Evolutionary conservation across 345 rosid species (phyloP).

Genomic region (Hevea brasiliensis): DNA sequence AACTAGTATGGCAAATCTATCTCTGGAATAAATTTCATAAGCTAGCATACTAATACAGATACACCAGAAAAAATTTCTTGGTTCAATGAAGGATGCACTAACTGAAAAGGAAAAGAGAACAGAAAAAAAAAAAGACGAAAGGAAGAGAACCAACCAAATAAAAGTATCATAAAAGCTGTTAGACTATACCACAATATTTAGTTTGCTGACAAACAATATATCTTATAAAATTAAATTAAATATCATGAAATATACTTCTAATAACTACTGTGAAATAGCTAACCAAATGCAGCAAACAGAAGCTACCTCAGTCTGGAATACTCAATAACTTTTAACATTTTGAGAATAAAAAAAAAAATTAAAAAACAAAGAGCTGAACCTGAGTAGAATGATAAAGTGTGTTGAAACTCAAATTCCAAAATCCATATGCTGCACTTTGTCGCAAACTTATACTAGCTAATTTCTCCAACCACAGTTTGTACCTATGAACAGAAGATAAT

Average conservation of each 20-base stretch:
- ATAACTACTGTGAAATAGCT: not conserved
- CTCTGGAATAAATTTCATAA: not conserved
- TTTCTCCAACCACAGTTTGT: constrained; percentile 72
- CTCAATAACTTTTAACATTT: not conserved
- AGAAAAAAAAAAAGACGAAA: not conserved
- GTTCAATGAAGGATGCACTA: not conserved
- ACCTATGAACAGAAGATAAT: constrained; percentile 48
- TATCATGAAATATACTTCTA: not conserved
- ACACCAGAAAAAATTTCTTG: not conserved
- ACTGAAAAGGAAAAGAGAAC: not conserved
- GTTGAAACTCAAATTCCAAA: constrained; percentile 89
- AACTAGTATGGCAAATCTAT: not conserved
- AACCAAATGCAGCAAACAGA: not conserved
- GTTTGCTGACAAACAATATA: not conserved
- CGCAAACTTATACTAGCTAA: constrained; percentile 81
- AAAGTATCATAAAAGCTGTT: not conserved
- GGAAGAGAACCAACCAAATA: not conserved
- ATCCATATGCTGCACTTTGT: constrained; percentile 97
- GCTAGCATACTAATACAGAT: not conserved
- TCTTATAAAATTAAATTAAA: not conserved
- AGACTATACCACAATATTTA: not conserved
- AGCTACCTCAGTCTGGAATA: not conserved
- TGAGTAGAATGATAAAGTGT: constrained; percentile 90
- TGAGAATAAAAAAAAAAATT: not conserved
- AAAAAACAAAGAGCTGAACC: constrained; percentile 41